These are phyloP conservation scores for Wickerhamiella australiensis DNA, from an alignment of 805 yeast species.

Conservation along the genomic window DNA sequence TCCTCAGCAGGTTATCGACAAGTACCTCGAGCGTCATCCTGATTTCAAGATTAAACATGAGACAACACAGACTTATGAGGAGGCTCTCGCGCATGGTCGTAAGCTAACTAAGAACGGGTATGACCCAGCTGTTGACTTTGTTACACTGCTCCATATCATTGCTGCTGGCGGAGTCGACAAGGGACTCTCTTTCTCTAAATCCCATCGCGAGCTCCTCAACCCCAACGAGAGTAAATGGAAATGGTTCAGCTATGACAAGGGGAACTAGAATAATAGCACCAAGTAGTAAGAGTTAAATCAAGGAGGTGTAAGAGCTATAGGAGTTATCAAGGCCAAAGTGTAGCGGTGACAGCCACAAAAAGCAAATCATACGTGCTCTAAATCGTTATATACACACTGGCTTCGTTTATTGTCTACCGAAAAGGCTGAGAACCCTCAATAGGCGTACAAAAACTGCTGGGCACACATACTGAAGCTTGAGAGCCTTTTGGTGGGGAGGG, in stretches of 20 bases:
- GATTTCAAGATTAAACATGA: neutral
- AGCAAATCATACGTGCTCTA: too few species aligned
- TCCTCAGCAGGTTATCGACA: neutral
- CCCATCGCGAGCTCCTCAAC: conserved; percentile 5
- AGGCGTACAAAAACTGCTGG: too few species aligned
- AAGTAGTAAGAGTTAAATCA: too few species aligned
- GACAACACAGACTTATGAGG: neutral
- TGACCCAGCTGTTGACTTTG: neutral
- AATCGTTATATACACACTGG: too few species aligned
- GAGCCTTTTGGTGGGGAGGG: too few species aligned
- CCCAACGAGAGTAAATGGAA: conserved; percentile 4
- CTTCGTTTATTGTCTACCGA: too few species aligned
- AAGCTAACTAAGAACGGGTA: neutral
- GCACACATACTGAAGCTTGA: too few species aligned
- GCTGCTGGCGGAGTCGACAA: conserved; percentile 1
- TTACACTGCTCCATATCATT: neutral
- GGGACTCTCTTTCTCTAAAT: neutral
- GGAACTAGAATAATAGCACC: too few species aligned
- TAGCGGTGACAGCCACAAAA: too few species aligned
- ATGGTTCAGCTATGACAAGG: neutral
- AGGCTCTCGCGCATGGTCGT: neutral
- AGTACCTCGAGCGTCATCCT: neutral
- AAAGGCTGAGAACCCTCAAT: too few species aligned
- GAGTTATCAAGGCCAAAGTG: too few species aligned
- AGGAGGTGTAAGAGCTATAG: too few species aligned